phyloP scores from a whole-genome alignment of 1,284 basidiomycete species.

The Athelia sp. region DNA sequence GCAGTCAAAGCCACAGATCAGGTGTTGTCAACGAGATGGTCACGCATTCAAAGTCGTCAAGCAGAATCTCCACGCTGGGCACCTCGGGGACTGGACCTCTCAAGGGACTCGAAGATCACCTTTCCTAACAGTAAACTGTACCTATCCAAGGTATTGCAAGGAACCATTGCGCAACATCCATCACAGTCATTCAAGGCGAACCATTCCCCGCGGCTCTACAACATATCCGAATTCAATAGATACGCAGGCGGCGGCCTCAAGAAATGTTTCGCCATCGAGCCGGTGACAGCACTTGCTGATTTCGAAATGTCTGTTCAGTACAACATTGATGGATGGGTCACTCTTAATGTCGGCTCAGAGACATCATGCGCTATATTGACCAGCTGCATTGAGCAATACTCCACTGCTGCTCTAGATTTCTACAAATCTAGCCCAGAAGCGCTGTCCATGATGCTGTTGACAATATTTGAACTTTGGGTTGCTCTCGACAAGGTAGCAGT shows the following conservation, averaged over 20 bases:
- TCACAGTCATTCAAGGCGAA: constrained; percentile 10
- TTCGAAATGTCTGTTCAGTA: constrained; percentile 27
- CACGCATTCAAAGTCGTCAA: constrained; percentile 18
- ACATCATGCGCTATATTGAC: constrained; percentile 12
- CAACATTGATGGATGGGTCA: constrained; percentile 26
- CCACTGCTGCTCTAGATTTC: constrained; percentile 13
- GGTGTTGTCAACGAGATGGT: constrained; percentile 26
- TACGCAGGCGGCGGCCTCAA: constrained; percentile 1
- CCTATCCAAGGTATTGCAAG: constrained; percentile 14
- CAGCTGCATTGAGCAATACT: constrained; percentile 23
- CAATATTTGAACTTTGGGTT: constrained; percentile 37
- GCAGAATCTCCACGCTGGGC: constrained; percentile 18
- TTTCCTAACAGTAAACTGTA: constrained; percentile 21
- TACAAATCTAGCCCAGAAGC: constrained; percentile 35
- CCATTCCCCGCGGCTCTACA: constrained; percentile 1
- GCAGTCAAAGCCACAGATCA: constrained; percentile 9
- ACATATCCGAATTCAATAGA: constrained; percentile 4
- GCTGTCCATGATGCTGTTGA: constrained; percentile 38
- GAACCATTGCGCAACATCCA: not conserved
- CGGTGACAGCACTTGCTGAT: constrained; percentile 24
- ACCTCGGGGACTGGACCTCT: constrained; percentile 20
- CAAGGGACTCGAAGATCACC: constrained; percentile 22
- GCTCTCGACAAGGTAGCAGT: constrained; percentile 35
- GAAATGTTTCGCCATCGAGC: constrained; percentile 6
- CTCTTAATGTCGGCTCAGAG: constrained; percentile 5